Percentiles rank a stretch among this genome's conserved stretches.
Evolutionary conservation across 1,284 basidiomycete species (phyloP).

Genomic region (Schizophyllum commune): DNA sequence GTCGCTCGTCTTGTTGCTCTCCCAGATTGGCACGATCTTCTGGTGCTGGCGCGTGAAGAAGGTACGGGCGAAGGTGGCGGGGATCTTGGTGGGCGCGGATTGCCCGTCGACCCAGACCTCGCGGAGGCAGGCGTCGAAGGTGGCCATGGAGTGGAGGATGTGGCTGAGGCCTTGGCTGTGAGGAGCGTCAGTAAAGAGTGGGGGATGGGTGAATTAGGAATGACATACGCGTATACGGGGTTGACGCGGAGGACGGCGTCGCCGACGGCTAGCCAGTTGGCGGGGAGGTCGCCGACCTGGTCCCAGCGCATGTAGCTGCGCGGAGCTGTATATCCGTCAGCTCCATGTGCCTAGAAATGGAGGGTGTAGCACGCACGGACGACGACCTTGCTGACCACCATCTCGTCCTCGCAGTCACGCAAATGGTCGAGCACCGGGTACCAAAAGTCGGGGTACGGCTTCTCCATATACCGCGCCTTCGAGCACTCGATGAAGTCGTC

Average conservation of each 20-base stretch:
- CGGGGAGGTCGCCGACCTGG: slow-evolving; percentile 15
- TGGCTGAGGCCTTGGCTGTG: background rate
- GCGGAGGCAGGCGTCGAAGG: background rate
- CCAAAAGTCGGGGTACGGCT: slow-evolving; percentile 14
- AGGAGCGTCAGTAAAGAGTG: background rate
- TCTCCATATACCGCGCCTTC: slow-evolving; percentile 1
- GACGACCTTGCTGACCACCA: slow-evolving; percentile 5
- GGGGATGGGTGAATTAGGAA: background rate
- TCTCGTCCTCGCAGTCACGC: slow-evolving; percentile 9
- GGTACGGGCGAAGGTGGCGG: background rate
- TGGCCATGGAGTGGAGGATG: background rate
- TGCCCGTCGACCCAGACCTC: background rate
- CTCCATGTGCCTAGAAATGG: background rate
- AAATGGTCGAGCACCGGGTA: slow-evolving; percentile 15
- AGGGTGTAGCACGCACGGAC: background rate
- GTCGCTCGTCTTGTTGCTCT: background rate
- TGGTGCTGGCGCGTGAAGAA: background rate
- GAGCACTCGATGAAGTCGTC: slow-evolving; percentile 10
- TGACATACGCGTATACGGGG: background rate
- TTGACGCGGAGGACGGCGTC: background rate
- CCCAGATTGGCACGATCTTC: background rate
- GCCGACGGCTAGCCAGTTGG: slow-evolving; percentile 18
- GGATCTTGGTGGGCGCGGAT: background rate
- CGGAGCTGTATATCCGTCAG: background rate
- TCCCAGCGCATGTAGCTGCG: slow-evolving; percentile 14